phyloP scores from a whole-genome alignment of 2,329 filamentous ascomycete genomes.

The Aspergillus sp. region DNA sequence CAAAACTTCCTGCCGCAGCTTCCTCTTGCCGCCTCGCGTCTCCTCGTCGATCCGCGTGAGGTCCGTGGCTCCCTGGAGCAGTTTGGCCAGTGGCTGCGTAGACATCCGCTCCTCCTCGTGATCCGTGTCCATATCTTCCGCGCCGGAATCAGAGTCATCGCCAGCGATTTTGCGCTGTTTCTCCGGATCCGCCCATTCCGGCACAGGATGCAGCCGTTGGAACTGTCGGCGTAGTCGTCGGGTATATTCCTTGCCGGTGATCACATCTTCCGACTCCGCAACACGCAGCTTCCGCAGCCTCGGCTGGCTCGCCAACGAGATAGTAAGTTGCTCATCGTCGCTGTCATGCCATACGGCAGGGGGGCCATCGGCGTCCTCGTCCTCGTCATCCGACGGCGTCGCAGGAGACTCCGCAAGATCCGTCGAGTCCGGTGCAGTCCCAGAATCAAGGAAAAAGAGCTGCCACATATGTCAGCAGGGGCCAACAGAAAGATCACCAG shows the following conservation, averaged over 20 bases:
- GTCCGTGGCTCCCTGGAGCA: conserved; percentile 65
- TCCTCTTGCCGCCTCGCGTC: conserved; percentile 51
- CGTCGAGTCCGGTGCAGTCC: conserved; percentile 35
- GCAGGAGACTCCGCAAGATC: conserved; percentile 24
- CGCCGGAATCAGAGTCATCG: conserved; percentile 34
- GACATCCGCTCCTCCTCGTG: conserved; percentile 54
- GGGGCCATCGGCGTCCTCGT: conserved; percentile 16
- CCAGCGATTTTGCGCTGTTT: conserved; percentile 34
- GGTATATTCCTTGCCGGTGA: conserved; percentile 79
- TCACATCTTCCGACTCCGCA: conserved; percentile 72
- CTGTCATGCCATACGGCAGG: conserved; percentile 72
- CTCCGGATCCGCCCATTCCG: conserved; percentile 50
- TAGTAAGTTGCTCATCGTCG: conserved; percentile 77
- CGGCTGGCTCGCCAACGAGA: conserved; percentile 69
- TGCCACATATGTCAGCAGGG: conserved; percentile 16
- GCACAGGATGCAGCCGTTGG: conserved; percentile 51
- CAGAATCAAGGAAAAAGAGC: conserved; percentile 75
- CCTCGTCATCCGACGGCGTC: conserved; percentile 30
- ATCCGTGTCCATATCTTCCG: conserved; percentile 46
- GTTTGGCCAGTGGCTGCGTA: conserved; percentile 65
- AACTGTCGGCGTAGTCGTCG: conserved; percentile 70
- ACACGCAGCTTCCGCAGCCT: conserved; percentile 74
- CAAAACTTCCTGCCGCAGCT: conserved; percentile 75
- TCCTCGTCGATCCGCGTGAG: conserved; percentile 47
- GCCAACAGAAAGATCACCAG: neutral